A percentile compares a stretch with the other conserved stretches of the same genome.
Evolutionary conservation across 495 filamentous ascomycete genomes (phyloP).

Genomic region (Immersiella caudata): DNA sequence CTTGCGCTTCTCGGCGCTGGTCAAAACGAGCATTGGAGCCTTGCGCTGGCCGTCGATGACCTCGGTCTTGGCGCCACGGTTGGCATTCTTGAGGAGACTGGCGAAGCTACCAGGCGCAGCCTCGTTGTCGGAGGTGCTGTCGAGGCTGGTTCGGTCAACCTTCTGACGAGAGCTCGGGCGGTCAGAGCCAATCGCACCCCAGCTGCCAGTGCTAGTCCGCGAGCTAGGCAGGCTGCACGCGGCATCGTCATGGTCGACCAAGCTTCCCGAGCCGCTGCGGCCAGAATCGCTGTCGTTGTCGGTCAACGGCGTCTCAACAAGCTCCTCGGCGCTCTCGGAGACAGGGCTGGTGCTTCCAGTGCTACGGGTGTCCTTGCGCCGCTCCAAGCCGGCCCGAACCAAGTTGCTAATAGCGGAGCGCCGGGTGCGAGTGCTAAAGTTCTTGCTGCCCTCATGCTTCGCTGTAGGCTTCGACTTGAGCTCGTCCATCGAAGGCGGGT

Average conservation of each 20-base stretch:
- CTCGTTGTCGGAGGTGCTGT: conserved; percentile 56
- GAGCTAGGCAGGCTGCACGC: conserved; percentile 73
- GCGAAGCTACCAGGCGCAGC: conserved; percentile 53
- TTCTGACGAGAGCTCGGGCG: conserved; percentile 62
- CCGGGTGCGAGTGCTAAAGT: conserved; percentile 92
- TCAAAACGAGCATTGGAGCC: conserved; percentile 84
- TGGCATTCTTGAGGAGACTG: conserved; percentile 59
- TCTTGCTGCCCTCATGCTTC: conserved; percentile 96
- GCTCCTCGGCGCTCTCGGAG: conserved; percentile 78
- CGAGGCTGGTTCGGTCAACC: conserved; percentile 60
- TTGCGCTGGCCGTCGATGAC: conserved; percentile 67
- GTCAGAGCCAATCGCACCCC: conserved; percentile 83
- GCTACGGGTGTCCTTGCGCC: conserved; percentile 67
- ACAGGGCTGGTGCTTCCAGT: conserved; percentile 85
- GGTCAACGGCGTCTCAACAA: conserved; percentile 65
- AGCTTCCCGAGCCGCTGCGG: conserved; percentile 76
- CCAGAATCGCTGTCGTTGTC: conserved; percentile 81
- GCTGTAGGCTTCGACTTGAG: conserved; percentile 87
- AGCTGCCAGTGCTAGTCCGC: conserved; percentile 68
- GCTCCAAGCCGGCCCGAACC: conserved; percentile 85
- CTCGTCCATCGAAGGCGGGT: conserved; percentile 90
- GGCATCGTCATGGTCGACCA: conserved; percentile 68
- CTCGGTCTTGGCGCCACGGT: conserved; percentile 47
- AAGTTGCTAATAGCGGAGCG: conserved; percentile 89
- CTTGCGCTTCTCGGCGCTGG: conserved; percentile 89